A percentile compares a stretch with the other conserved stretches of the same genome.
Evolutionary conservation across 352 stramenopile species (phyloP).

Genomic region (Globisporangium takayamanum): DNA sequence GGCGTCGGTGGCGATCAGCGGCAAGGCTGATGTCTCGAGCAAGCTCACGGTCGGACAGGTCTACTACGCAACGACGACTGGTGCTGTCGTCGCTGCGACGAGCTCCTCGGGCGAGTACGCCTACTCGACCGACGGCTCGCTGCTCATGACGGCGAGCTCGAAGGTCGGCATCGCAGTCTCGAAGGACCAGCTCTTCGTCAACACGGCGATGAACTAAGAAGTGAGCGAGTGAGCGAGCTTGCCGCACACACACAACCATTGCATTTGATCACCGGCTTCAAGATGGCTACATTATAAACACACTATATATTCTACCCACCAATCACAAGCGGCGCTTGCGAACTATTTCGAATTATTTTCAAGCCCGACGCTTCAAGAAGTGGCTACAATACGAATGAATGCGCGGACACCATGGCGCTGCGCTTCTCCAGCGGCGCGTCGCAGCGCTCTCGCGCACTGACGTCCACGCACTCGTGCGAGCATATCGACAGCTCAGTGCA

Average conservation of each 20-base stretch:
- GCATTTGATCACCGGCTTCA: background rate
- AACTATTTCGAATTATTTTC: too few relatives aligned
- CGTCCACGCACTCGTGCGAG: constrained; percentile 12
- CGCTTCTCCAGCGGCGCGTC: background rate
- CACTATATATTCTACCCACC: too few relatives aligned
- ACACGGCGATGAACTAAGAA: constrained; percentile 32
- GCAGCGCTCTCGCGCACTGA: background rate
- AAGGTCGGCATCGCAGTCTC: constrained; percentile 47
- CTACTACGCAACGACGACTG: constrained; percentile 60
- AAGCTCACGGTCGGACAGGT: constrained; percentile 21
- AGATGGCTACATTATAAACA: background rate
- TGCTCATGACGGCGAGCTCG: constrained; percentile 49
- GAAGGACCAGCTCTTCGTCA: constrained; percentile 49
- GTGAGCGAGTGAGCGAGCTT: background rate
- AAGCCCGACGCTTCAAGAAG: background rate
- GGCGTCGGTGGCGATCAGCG: constrained; percentile 23
- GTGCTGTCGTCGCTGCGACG: constrained; percentile 22
- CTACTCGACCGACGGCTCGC: constrained; percentile 21
- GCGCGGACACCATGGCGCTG: constrained; percentile 1
- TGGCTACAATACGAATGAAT: background rate
- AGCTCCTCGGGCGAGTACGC: constrained; percentile 26
- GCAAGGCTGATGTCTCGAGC: constrained; percentile 27
- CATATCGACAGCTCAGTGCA: constrained; percentile 25
- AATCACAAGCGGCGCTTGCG: too few relatives aligned
- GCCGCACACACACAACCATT: background rate